Base-by-base conservation (phyloP, 108 stramenopile genomes). In the Chaetoceros muelleri region DNA sequence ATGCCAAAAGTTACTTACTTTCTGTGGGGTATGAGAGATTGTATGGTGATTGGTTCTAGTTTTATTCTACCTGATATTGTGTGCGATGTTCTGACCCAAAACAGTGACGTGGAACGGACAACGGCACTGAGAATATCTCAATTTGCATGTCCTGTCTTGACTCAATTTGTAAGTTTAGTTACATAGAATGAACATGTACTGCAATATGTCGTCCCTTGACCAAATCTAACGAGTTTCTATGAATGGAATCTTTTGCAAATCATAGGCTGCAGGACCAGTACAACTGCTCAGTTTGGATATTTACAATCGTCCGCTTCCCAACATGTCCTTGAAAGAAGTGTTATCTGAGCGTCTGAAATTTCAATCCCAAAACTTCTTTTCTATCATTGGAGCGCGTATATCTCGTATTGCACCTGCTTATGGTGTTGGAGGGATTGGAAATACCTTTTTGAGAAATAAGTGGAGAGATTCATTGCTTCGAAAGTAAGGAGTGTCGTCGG, bases 371-470 rank as follows among this genome's bases (percentile, higher is more conserved):
- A 67, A 69, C 2, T 48, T 72, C 34, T 47, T 24, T 10, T 57
- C 66, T 2, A 69, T 81, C 20, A 34, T 75, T 8, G 52, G 46
- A 2, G 75, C 72, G 5, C 55, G 76, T 22, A 69, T 77, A 19
- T 63, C 65, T 13, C 67, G 80, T 0, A 77, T 81, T 27, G 65
- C 70, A 28, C 80, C 80, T 7, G 76, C 71, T 16, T 81, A 81
- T 55, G 71, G 80, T 18, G 55, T 77, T 26, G 80, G 67, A 48
- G 80, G 80, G 3, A 74, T 81, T 1, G 53, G 58, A 2, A 81
- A 81, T 45, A 70, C 64, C 3, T 24, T 58, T 21, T 28, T 50
- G 17, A 27, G 64, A 55, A 46, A 65, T 30, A 16, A 18, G 5
- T 65, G 64, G 64, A 54, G 64, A 24, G 57, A 57, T n/a, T 27